Evolutionary conservation across 2,329 filamentous ascomycete genomes (phyloP).

Genomic region (Cladophialophora carrionii): DNA sequence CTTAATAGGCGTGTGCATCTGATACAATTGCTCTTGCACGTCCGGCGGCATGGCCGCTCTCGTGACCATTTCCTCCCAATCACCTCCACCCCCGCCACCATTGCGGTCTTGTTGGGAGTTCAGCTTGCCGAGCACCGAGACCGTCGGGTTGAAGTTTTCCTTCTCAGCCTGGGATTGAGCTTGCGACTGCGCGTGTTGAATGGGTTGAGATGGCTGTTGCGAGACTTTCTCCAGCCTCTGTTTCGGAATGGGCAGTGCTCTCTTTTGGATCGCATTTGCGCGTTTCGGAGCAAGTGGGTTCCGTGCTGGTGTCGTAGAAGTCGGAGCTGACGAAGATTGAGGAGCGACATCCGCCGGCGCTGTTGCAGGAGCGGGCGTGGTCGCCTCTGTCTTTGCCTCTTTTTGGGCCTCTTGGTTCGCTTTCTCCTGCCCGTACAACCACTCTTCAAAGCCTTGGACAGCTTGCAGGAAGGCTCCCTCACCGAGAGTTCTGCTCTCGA

Average conservation of each 20-base stretch:
- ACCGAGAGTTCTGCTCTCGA: conserved; percentile 35
- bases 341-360: not conserved
- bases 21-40: conserved; percentile 38
- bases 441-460: conserved; percentile 37
- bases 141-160: conserved; percentile 32
- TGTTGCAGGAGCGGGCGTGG: not conserved
- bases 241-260: conserved; percentile 35
- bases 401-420: conserved; percentile 22
- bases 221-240: conserved; percentile 30
- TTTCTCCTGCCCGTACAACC: conserved; percentile 31
- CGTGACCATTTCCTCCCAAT: conserved; percentile 4
- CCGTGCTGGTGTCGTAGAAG: conserved; percentile 9
- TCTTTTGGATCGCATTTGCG: conserved; percentile 34
- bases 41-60: conserved; percentile 37
- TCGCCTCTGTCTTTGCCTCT: no score
- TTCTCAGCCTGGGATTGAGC: conserved; percentile 22
- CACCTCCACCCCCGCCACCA: not conserved
- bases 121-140: conserved; percentile 18
- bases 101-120: conserved; percentile 9
- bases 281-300: conserved; percentile 36
- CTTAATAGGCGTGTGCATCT: conserved; percentile 35
- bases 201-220: not conserved
- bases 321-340: not conserved
- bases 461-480: conserved; percentile 36
- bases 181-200: not conserved